Base-by-base conservation (phyloP, 2,329 filamentous ascomycete genomes). In the Trichoderma sp. region DNA sequence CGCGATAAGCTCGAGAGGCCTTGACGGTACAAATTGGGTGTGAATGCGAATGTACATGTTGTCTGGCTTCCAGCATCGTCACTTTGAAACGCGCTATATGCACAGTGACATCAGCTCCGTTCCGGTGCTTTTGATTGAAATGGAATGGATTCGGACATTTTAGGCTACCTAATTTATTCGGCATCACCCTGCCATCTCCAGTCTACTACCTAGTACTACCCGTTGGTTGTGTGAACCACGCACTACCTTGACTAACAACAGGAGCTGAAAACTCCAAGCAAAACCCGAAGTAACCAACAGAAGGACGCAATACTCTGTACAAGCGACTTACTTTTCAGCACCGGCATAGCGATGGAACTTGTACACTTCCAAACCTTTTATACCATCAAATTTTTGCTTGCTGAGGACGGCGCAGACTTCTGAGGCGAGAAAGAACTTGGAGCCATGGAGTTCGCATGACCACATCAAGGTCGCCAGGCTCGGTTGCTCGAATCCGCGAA, bases 71-170 rank as follows among this genome's bases (percentile, higher is more conserved):
- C 25, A n/a, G 17, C 35, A 5, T 15, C 34, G 19, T 42, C 19
- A 6, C 22, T 39, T 25, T 56, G 61, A 64, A 64, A 64, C 61
- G 10, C 61, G 59, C 59, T n/a, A 63, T 52, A 17, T 15, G 5
- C 39, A 12, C 29, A 63, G 22, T 52, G 61, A 64, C 61, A 64
- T 64, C 61, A 45, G 37, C 61, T 45, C 50, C 37, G 50, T 56
- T 39, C n/a, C 52, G 50, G 29, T 25, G 58, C 42, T n/a, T 35
- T 61, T 61, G n/a, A 45, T 50, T 50, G 19, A 10, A 22, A 22
- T 22, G 42, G 42, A 48, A 48, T 22, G 42, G 13, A 19, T 35
- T 35, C 45, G 53, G 19, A 22, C 45, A 27, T 56, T 56, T 56
- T 25, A 58, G 54, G 34, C 54, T 27, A 63, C n/a, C n/a, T n/a